A percentile compares a stretch with the other conserved stretches of the same genome.
Evolutionary conservation across 1,284 basidiomycete species (phyloP).

Genomic region (Irpex sp.): DNA sequence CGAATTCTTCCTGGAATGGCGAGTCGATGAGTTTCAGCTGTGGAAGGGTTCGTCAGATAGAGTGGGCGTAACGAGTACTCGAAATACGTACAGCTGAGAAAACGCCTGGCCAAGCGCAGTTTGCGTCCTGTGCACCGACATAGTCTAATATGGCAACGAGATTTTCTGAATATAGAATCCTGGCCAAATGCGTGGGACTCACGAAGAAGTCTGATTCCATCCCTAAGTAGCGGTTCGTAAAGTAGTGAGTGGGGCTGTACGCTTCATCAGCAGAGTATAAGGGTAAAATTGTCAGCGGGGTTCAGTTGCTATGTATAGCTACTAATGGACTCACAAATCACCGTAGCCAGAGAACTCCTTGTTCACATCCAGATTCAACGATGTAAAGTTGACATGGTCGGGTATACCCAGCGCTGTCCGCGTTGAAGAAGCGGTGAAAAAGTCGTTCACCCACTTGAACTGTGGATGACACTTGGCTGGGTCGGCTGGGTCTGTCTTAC

Average conservation of each 20-base stretch:
- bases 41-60: neutral
- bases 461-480: neutral
- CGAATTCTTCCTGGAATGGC: slow-evolving; percentile 6
- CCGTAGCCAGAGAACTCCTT: neutral
- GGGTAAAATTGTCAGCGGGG: neutral
- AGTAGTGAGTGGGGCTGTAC: slow-evolving; percentile 1
- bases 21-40: slow-evolving; percentile 7
- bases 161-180: neutral
- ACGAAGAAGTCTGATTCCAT: slow-evolving; percentile 7
- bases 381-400: neutral
- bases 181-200: neutral
- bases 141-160: slow-evolving; percentile 3
- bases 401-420: slow-evolving; percentile 3
- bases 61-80: too few relatives aligned
- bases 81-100: slow-evolving; percentile 4
- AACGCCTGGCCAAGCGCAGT: slow-evolving; percentile 9
- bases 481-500: neutral
- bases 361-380: neutral
- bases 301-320: too few relatives aligned
- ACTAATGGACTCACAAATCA: slow-evolving; percentile 1
- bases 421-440: slow-evolving; percentile 1
- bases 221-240: slow-evolving; percentile 2
- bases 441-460: neutral
- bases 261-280: neutral
- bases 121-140: slow-evolving; percentile 6